Base-by-base conservation (phyloP, 2,329 filamentous ascomycete species). In the Colletotrichum sp. region DNA sequence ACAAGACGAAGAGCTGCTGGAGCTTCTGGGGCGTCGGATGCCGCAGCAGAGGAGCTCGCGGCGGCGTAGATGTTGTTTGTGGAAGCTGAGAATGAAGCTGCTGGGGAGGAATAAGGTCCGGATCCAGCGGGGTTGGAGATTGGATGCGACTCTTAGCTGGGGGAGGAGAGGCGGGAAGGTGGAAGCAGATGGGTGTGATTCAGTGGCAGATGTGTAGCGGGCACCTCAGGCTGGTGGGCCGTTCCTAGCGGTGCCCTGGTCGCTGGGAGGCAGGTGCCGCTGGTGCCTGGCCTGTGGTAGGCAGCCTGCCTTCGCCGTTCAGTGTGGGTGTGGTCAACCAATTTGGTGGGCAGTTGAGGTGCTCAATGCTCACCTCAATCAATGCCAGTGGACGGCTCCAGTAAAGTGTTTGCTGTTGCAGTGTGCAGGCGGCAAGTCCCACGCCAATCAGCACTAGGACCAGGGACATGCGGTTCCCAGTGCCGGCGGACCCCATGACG, bases 121-220 rank as follows among this genome's bases (percentile, higher is more conserved):
- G 70, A 59, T 64, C 39, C 70, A 68, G 70, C 74, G 70, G 74
- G 74, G 64, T 65, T 75, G 57, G 65, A 65, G 64, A 75, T 68
- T 75, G 73, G 32, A 44, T 59, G 61, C 63, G 27, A 67, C 72
- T 36, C 44, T 59, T 52, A 13, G 22, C 13, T 59, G 25, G 32
- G 30, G 39, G 30, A 32, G 13, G 30, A 12, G 28, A 32, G 28
- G 59, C 19, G 59, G 59, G 19, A 32, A 30, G 3, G 59, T 61
- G 69, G 34, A 22, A 60, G 30, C 44, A 9, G 19, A 52, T n/a
- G n/a, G 32, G 28, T 9, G 16, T 15, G 22, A 9, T 48, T 34
- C 30, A 39, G 60, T 39, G 30, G 36, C 30, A 65, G n/a, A 32
- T 15, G 34, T 55, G 22, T 44, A 34, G 57, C 55, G 55, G 55